A percentile compares a stretch with the other conserved stretches of the same genome.
phyloP scores from a whole-genome alignment of 345 rosid genomes.

The Citrus inodora region DNA sequence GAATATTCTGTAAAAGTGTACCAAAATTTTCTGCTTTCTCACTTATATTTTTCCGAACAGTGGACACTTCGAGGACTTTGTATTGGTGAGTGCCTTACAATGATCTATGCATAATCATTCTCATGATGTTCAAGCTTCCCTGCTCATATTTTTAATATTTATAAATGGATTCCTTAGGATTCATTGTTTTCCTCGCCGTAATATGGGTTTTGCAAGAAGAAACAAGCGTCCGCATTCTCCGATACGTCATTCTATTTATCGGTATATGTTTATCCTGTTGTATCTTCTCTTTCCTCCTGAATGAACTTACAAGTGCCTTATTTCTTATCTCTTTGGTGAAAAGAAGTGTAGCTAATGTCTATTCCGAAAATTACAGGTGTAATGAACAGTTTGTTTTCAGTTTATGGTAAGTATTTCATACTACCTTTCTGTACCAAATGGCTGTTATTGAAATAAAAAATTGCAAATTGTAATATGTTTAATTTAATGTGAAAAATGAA shows the following conservation, averaged over 20 bases:
- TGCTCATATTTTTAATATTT: conserved; percentile 1
- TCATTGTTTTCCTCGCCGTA: conserved; percentile 74
- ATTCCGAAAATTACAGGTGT: conserved; percentile 61
- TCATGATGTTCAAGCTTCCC: not conserved
- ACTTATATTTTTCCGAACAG: conserved; percentile 35
- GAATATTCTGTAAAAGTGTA: conserved; percentile 6
- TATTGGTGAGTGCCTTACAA: conserved; percentile 51
- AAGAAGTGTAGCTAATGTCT: conserved; percentile 11
- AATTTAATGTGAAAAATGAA: conserved; percentile 6
- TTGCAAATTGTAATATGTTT: not conserved
- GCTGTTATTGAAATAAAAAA: not conserved
- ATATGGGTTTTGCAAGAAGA: conserved; percentile 90
- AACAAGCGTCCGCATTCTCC: conserved; percentile 69
- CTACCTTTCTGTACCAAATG: conserved; percentile 2
- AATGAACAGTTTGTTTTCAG: conserved; percentile 97
- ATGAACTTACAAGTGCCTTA: not conserved
- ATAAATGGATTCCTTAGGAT: conserved; percentile 47
- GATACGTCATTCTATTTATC: conserved; percentile 89
- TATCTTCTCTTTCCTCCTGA: not conserved
- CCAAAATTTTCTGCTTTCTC: conserved; percentile 9
- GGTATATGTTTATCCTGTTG: conserved; percentile 41
- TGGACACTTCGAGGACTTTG: conserved; percentile 97
- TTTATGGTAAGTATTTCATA: conserved; percentile 55
- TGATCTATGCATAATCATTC: conserved; percentile 4
- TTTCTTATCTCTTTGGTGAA: conserved; percentile 4